Percentiles rank a stretch among this genome's conserved stretches.
Evolutionary conservation across 345 rosid genomes (phyloP).

Genomic region (Sonneratia alba): DNA sequence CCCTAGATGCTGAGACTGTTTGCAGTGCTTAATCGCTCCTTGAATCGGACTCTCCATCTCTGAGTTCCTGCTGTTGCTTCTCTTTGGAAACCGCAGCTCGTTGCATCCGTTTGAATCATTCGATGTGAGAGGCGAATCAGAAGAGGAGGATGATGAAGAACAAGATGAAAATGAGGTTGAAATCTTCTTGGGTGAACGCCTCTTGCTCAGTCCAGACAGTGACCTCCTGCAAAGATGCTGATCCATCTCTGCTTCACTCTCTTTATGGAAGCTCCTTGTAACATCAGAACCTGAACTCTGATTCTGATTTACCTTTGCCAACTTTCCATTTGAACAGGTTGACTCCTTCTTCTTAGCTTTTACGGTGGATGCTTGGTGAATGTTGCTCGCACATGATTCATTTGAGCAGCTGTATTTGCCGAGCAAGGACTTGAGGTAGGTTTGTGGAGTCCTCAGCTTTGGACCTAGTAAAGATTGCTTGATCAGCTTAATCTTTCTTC

Average conservation of each 20-base stretch:
- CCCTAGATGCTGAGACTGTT: slow-evolving; percentile 23
- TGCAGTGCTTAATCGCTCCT: slow-evolving; percentile 93
- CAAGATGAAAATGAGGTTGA: slow-evolving; percentile 23
- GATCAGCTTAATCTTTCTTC: slow-evolving; percentile 41
- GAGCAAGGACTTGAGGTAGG: slow-evolving; percentile 56
- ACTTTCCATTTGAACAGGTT: slow-evolving; percentile 12
- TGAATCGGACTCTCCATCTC: slow-evolving; percentile 74
- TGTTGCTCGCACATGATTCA: slow-evolving; percentile 42
- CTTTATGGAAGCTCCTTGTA: slow-evolving; percentile 10
- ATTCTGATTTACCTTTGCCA: slow-evolving; percentile 13
- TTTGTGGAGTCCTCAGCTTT: slow-evolving; percentile 56
- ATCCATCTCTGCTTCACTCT: slow-evolving; percentile 13
- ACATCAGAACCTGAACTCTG: neutral
- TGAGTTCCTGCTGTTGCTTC: slow-evolving; percentile 16
- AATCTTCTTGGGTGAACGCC: slow-evolving; percentile 30
- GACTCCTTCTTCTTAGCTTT: slow-evolving; percentile 9
- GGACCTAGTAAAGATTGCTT: slow-evolving; percentile 43
- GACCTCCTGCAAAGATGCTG: slow-evolving; percentile 49
- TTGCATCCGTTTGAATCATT: slow-evolving; percentile 3
- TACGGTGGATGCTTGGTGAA: slow-evolving; percentile 7
- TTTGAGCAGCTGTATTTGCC: slow-evolving; percentile 58
- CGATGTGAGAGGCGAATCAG: slow-evolving; percentile 2
- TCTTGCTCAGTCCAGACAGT: slow-evolving; percentile 44
- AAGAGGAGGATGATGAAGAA: slow-evolving; percentile 5
- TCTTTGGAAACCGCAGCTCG: slow-evolving; percentile 5